Percentiles rank a stretch among this genome's conserved stretches.
phyloP scores from a whole-genome alignment of 2,329 filamentous ascomycete species.

The Pleoardoris graminearum region DNA sequence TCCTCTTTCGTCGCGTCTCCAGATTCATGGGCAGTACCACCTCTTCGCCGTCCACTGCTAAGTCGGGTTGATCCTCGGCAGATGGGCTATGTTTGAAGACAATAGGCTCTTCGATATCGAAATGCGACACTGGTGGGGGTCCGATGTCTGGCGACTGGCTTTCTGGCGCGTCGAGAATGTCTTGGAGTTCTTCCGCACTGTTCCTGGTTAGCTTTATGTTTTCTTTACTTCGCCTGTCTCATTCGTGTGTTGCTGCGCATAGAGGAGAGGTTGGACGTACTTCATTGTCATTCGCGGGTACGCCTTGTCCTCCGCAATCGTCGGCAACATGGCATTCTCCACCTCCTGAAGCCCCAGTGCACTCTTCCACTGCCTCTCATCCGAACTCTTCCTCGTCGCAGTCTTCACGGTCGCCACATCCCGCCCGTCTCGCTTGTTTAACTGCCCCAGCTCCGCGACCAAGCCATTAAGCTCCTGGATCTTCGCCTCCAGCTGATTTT shows the following conservation, averaged over 20 bases:
- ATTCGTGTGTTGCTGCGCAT: too few relatives aligned
- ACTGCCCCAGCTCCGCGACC: slow-evolving; percentile 64
- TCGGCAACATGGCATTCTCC: slow-evolving; percentile 62
- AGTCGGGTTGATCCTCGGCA: slow-evolving; percentile 27
- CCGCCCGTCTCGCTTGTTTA: slow-evolving; percentile 28
- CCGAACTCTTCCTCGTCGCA: slow-evolving; percentile 53
- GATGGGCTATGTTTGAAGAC: slow-evolving; percentile 46
- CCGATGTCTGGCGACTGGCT: slow-evolving; percentile 71
- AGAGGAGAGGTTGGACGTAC: slow-evolving; percentile 52
- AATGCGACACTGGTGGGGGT: slow-evolving; percentile 58
- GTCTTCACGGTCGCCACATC: slow-evolving; percentile 55
- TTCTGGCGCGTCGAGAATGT: slow-evolving; percentile 56
- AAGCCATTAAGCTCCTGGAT: slow-evolving; percentile 70
- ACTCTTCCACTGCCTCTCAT: slow-evolving; percentile 60
- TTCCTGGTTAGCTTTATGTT: slow-evolving; percentile 19
- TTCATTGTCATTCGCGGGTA: slow-evolving; percentile 70
- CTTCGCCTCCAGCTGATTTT: slow-evolving; percentile 71
- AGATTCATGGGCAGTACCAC: slow-evolving; percentile 51
- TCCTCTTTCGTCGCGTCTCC: slow-evolving; percentile 57
- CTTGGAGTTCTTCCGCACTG: slow-evolving; percentile 63
- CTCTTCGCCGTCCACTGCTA: slow-evolving; percentile 44
- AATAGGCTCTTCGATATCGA: slow-evolving; percentile 55
- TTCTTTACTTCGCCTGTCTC: background rate
- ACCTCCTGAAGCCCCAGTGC: slow-evolving; percentile 46
- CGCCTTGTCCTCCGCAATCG: slow-evolving; percentile 70